phyloP scores from a whole-genome alignment of 768 basidiomycete genomes.

The Amanita thiersii region DNA sequence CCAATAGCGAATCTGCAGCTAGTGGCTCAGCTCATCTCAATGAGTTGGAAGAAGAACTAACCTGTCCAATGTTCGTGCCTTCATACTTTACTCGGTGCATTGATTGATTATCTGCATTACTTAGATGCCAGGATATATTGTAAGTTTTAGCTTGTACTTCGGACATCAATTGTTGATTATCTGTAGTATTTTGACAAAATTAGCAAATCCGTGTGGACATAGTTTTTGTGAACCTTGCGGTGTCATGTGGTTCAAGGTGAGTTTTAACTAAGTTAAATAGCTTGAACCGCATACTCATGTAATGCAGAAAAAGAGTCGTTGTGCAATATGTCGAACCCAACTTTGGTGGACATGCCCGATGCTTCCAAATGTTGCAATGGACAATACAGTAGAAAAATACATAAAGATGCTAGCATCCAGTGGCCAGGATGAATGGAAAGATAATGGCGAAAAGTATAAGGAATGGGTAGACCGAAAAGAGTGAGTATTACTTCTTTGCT shows the following conservation, averaged over 20 bases:
- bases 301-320: conserved; percentile 28
- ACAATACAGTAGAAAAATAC: conserved; percentile 54
- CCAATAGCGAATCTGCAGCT: conserved; percentile 12
- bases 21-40: conserved; percentile 23
- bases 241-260: conserved; percentile 47
- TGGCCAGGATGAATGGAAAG: conserved; percentile 45
- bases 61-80: conserved; percentile 60
- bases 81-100: conserved; percentile 9
- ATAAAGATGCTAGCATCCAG: conserved; percentile 36
- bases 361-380: conserved; percentile 57
- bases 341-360: conserved; percentile 35
- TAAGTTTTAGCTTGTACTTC: conserved; percentile 23
- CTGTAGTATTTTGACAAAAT: conserved; percentile 49
- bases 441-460: conserved; percentile 31
- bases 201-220: conserved; percentile 69
- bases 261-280: conserved; percentile 26
- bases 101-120: conserved; percentile 7
- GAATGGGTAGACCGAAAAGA: conserved; percentile 50
- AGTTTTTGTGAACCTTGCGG: conserved; percentile 64
- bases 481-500: conserved; percentile 27
- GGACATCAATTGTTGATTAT: neutral
- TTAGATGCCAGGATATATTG: conserved; percentile 68
- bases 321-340: conserved; percentile 51
- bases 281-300: conserved; percentile 3
- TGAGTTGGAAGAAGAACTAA: conserved; percentile 55